phyloP scores from a whole-genome alignment of 495 filamentous ascomycete species.

The Eremomyces bilateralis region DNA sequence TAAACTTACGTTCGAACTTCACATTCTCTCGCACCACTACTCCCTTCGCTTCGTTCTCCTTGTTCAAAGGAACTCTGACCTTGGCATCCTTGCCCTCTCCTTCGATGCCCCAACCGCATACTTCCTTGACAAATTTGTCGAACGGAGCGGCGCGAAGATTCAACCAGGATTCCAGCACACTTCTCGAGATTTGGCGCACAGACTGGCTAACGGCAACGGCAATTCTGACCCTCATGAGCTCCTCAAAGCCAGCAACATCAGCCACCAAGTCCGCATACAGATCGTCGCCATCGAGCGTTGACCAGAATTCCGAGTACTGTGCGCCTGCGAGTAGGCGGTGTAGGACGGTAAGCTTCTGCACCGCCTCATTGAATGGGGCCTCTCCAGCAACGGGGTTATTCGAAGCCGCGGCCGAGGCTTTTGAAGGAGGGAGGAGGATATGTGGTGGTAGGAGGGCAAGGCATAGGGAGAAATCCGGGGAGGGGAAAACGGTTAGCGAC shows the following conservation, averaged over 20 bases:
- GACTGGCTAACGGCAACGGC: conserved; percentile 75
- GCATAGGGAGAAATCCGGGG: conserved; percentile 81
- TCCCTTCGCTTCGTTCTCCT: conserved; percentile 97
- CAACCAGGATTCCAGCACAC: conserved; percentile 69
- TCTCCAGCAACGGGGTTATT: conserved; percentile 22
- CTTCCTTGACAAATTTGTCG: conserved; percentile 56
- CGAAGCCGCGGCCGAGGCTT: conserved; percentile 18
- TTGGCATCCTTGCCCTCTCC: conserved; percentile 22
- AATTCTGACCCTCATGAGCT: conserved; percentile 80
- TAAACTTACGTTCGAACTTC: conserved; percentile 54
- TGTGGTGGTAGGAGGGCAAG: conserved; percentile 75
- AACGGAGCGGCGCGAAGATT: conserved; percentile 53
- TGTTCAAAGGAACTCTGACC: conserved; percentile 67
- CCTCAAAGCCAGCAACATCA: conserved; percentile 90
- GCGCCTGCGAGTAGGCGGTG: conserved; percentile 70
- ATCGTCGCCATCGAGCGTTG: conserved; percentile 76
- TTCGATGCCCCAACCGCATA: conserved; percentile 72
- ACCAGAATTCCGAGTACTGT: conserved; percentile 83
- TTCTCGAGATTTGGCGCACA: conserved; percentile 57
- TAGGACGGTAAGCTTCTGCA: conserved; percentile 67
- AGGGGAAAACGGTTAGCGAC: conserved; percentile 90
- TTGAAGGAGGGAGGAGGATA: conserved; percentile 35
- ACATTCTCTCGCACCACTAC: conserved; percentile 92
- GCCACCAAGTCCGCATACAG: conserved; percentile 89
- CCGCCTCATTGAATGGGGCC: conserved; percentile 53